Base-by-base conservation (phyloP, 371 early-diverging fungal species). In the Apophysomyces variabilis region DNA sequence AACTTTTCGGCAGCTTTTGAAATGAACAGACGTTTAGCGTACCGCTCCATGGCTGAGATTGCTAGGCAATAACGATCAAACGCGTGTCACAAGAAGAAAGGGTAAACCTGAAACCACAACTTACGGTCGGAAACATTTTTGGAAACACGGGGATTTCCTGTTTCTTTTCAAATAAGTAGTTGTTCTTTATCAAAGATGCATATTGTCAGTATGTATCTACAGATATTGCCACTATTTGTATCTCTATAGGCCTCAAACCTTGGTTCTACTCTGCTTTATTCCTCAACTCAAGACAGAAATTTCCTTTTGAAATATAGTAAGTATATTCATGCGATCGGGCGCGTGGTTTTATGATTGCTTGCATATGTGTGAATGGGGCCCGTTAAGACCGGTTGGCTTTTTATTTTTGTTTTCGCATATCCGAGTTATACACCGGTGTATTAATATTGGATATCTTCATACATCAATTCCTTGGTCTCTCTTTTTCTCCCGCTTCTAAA, bases 1-100 rank as follows among this genome's bases (percentile, higher is more conserved):
- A 65, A 45, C 5, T 65, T 43, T n/a, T 71, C 71, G 9, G 65
- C 60, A 18, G 46, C 67, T 57, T 58, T 54, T 26, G 58, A 61
- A 38, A 64, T 57, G 32, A 58, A 58, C n/a, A 58, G 39, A 16
- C 61, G 54, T 47, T 50, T 60, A 13, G 62, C 62, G 13, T 61
- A 64, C 11, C 46, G 64, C 16, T 60, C 60, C 66, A 71, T 71
- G 6, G 1, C 32, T 26, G 32, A 2, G 32, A 26, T 50, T 16
- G 21, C 16, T 21, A 21, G 21, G 21, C 9, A 50, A 8, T 5
- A 26, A 26, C n/a, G 18, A 50, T 9, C 7, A 13, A 5, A 0
- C 0, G 21, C 21, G 54, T 21, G 8, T 18, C 32, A 26, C 32
- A 26, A 26, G 32, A 26, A 26, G 32, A 26, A 26, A 26, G 3